These are phyloP conservation scores for Agaricus blazei DNA, from an alignment of 768 basidiomycete species.

Conservation along the genomic window DNA sequence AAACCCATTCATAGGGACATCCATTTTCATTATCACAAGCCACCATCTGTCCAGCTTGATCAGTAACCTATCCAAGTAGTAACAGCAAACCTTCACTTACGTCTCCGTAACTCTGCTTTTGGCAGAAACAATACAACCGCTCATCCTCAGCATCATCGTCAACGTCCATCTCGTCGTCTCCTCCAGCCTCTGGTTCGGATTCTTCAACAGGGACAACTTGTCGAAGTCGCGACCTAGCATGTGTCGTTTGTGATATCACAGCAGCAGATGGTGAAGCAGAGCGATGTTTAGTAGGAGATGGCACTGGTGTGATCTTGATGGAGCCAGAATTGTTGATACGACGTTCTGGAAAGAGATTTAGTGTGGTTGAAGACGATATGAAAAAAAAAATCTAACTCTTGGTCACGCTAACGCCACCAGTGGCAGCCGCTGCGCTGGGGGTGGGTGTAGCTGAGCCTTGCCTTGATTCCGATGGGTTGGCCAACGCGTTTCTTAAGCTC, in stretches of 20 bases:
- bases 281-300: slow-evolving; percentile 33
- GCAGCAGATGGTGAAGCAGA: slow-evolving; percentile 37
- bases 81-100: slow-evolving; percentile 20
- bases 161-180: slow-evolving; percentile 31
- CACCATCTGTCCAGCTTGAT: slow-evolving; percentile 46
- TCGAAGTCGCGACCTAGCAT: slow-evolving; percentile 41
- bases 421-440: slow-evolving; percentile 1
- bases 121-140: slow-evolving; percentile 47
- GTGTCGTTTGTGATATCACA: slow-evolving; percentile 25
- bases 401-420: slow-evolving; percentile 22
- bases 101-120: slow-evolving; percentile 46
- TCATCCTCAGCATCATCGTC: slow-evolving; percentile 46
- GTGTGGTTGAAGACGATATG: background rate
- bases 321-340: slow-evolving; percentile 33
- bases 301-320: slow-evolving; percentile 34
- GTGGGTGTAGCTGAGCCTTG: slow-evolving; percentile 9
- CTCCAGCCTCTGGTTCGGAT: slow-evolving; percentile 35
- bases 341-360: slow-evolving; percentile 27
- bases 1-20: slow-evolving; percentile 69
- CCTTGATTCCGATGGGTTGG: slow-evolving; percentile 24
- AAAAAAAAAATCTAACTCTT: slow-evolving; percentile 31
- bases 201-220: slow-evolving; percentile 34
- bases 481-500: slow-evolving; percentile 36
- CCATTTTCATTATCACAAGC: slow-evolving; percentile 63
- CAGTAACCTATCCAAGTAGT: background rate